Conservation (phyloP, 345 rosid species). For the Populus simonii region DNA sequence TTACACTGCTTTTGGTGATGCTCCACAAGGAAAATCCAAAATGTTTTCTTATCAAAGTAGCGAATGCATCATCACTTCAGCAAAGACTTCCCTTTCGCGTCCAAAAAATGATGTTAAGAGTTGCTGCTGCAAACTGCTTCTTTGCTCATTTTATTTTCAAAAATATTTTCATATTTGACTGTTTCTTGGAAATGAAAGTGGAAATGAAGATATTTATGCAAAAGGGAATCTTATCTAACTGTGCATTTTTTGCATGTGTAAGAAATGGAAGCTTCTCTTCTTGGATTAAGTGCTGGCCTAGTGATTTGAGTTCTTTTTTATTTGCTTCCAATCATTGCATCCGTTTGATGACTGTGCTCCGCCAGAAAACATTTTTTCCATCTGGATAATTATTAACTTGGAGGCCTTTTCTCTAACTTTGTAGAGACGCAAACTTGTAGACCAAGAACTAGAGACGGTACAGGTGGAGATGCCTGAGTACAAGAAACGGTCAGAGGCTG, state of each 20-base stretch:
- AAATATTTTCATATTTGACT: neutral
- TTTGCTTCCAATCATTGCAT: neutral
- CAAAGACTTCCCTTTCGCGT: neutral
- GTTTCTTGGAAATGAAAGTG: neutral
- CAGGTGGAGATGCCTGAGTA: conserved; percentile 68
- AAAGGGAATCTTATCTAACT: neutral
- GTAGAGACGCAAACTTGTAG: conserved; percentile 68
- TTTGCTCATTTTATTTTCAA: neutral
- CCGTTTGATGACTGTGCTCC: neutral
- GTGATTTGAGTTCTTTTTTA: conserved; percentile 2
- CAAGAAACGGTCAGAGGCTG: conserved; percentile 50
- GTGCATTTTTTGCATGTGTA: neutral
- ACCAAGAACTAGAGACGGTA: conserved; percentile 66
- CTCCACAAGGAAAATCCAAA: neutral
- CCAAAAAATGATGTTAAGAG: neutral
- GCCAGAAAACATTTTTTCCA: neutral
- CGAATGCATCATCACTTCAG: neutral
- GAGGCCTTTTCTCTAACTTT: conserved; percentile 11
- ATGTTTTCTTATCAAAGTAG: neutral
- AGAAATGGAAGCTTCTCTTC: neutral
- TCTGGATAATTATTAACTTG: conserved; percentile 5
- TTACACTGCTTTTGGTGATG: neutral
- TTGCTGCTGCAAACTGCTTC: neutral
- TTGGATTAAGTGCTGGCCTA: neutral
- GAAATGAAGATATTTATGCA: neutral